These are phyloP conservation scores for Naganishia albida DNA, from an alignment of 1,284 basidiomycete genomes.

Conservation along the genomic window DNA sequence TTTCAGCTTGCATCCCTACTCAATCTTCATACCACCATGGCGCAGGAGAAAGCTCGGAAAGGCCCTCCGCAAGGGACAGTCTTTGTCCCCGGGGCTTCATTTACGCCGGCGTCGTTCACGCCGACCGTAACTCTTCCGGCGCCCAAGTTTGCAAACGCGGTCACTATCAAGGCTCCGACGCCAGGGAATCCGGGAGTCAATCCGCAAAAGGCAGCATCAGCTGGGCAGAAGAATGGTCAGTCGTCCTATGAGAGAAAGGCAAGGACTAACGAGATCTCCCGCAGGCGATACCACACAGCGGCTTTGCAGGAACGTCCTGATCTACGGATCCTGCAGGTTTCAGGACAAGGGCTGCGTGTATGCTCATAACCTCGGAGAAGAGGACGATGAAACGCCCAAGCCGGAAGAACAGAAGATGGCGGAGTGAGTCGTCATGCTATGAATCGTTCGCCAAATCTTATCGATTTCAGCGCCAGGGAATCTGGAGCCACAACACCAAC, in stretches of 20 bases:
- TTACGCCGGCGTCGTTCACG: slow-evolving; percentile 7
- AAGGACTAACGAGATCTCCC: neutral
- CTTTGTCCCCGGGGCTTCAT: slow-evolving; percentile 11
- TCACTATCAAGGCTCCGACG: slow-evolving; percentile 24
- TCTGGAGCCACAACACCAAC: slow-evolving; percentile 29
- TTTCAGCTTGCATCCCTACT: neutral
- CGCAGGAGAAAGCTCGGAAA: slow-evolving; percentile 8
- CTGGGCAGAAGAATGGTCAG: slow-evolving; percentile 1
- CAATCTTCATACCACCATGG: slow-evolving; percentile 4
- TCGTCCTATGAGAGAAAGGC: neutral
- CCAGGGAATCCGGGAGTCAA: slow-evolving; percentile 7
- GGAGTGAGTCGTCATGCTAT: slow-evolving; percentile 5
- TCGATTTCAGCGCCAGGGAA: slow-evolving; percentile 72
- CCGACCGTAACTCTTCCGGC: neutral
- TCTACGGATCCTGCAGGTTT: slow-evolving; percentile 81
- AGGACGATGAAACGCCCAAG: slow-evolving; percentile 1
- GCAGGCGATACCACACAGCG: slow-evolving; percentile 58
- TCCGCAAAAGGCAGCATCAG: neutral
- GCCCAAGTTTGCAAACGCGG: slow-evolving; percentile 12
- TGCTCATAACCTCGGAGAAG: slow-evolving; percentile 23
- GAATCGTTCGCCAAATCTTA: slow-evolving; percentile 53
- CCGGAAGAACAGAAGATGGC: neutral
- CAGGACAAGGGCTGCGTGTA: slow-evolving; percentile 68
- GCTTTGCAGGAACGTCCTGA: slow-evolving; percentile 82
- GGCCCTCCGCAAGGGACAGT: slow-evolving; percentile 3